These are phyloP conservation scores for Pestalotiopsis sp. DNA, from an alignment of 2,329 filamentous ascomycete species.

Conservation along the genomic window DNA sequence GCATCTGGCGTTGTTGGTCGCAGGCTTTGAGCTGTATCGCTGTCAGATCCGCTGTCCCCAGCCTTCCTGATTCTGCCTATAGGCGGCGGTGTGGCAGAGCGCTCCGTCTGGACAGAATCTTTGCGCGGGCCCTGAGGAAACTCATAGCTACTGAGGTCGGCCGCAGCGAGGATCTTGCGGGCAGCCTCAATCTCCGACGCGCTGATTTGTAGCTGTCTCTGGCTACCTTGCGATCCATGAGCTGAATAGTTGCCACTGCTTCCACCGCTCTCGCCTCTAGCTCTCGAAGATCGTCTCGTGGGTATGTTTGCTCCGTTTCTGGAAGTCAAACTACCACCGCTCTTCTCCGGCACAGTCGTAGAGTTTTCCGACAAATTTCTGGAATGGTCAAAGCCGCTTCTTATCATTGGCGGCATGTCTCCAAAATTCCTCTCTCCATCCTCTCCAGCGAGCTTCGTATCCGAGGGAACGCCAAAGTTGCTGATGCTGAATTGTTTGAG, in stretches of 20 bases:
- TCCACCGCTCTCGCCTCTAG: background rate
- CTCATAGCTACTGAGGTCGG: background rate
- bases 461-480: background rate
- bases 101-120: slow-evolving; percentile 13
- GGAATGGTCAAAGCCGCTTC: background rate
- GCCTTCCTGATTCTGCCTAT: background rate
- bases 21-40: slow-evolving; percentile 10
- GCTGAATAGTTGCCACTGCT: background rate
- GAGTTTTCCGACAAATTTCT: background rate
- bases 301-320: background rate
- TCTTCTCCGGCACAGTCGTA: background rate
- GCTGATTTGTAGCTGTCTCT: background rate
- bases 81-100: slow-evolving; percentile 8
- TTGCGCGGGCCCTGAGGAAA: slow-evolving; percentile 11
- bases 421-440: slow-evolving; percentile 4
- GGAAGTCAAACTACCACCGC: background rate
- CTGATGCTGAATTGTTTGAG: background rate
- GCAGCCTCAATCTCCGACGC: slow-evolving; percentile 7
- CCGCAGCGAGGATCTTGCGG: background rate
- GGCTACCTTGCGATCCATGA: background rate
- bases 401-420: background rate
- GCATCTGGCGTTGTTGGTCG: background rate
- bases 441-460: background rate
- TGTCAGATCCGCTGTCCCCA: slow-evolving; percentile 8
- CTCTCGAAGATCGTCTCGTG: background rate